Evolutionary conservation across 164 flowering plant genomes (phyloP).

Genomic region (Protea cynaroides): DNA sequence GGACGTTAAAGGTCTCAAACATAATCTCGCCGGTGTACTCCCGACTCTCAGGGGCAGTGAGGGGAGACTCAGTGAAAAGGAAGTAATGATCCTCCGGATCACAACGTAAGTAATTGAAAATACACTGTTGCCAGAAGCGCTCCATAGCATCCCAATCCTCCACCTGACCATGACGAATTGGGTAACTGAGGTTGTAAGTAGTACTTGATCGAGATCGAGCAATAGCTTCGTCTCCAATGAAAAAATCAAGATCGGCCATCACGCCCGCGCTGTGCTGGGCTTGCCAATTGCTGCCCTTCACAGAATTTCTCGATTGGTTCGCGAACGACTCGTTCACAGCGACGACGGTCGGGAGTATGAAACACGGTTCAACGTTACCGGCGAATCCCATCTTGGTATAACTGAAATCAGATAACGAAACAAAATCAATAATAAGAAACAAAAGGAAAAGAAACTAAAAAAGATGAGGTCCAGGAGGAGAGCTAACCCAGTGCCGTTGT

Average conservation of each 20-base stretch:
- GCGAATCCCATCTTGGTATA: constrained; percentile 95
- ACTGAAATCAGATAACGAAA: constrained; percentile 31
- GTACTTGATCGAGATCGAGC: constrained; percentile 66
- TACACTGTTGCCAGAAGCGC: constrained; percentile 98
- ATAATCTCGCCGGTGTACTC: constrained; percentile 98
- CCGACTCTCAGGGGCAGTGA: constrained; percentile 91
- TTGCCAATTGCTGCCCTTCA: constrained; percentile 70
- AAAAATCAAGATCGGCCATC: constrained; percentile 98
- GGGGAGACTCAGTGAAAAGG: constrained; percentile 88
- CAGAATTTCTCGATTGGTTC: constrained; percentile 56
- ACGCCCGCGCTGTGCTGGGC: constrained; percentile 95
- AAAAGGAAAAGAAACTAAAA: not conserved
- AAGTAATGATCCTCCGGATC: constrained; percentile 99
- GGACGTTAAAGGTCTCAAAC: constrained; percentile 99
- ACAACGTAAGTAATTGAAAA: constrained; percentile 88
- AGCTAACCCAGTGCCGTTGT: constrained; percentile 85
- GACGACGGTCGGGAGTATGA: constrained; percentile 74
- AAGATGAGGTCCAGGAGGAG: not conserved
- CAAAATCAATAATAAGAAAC: not conserved
- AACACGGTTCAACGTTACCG: constrained; percentile 86
- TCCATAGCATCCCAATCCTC: constrained; percentile 99
- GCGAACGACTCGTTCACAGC: constrained; percentile 87
- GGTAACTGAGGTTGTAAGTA: constrained; percentile 75
- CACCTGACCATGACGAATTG: constrained; percentile 86
- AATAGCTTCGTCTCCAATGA: constrained; percentile 86